These are phyloP conservation scores for Apiotrichum mycotoxinovorans DNA, from an alignment of 1,284 basidiomycete genomes.

Conservation along the genomic window DNA sequence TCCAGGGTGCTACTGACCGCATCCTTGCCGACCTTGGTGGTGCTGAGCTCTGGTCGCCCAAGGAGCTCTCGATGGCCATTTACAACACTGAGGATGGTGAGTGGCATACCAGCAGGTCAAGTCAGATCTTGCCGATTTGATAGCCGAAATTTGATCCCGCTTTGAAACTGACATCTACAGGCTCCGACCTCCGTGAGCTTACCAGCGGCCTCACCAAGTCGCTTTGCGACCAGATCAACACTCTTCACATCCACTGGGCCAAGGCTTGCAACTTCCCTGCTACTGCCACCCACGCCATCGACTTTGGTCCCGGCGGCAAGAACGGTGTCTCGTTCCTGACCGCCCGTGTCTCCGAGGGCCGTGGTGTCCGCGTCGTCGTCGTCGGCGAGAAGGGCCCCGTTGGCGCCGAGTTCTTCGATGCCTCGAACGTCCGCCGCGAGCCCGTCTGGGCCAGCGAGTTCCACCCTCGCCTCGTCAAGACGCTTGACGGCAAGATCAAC, in stretches of 20 bases:
- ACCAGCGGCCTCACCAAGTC: constrained; percentile 69
- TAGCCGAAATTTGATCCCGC: constrained; percentile 14
- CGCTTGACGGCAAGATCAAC: constrained; percentile 82
- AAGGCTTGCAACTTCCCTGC: constrained; percentile 84
- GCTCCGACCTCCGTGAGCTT: constrained; percentile 70
- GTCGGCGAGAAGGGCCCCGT: constrained; percentile 81
- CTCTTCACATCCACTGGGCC: constrained; percentile 85
- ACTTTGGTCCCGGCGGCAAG: constrained; percentile 92
- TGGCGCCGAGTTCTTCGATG: constrained; percentile 76
- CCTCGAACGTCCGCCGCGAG: constrained; percentile 67
- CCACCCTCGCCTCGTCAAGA: constrained; percentile 79
- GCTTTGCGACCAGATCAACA: constrained; percentile 90
- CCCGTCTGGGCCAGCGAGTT: constrained; percentile 88
- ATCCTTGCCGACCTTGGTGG: constrained; percentile 68
- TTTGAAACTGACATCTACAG: constrained; percentile 50
- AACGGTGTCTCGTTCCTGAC: constrained; percentile 91
- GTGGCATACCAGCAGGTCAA: constrained; percentile 26
- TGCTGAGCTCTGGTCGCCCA: constrained; percentile 74
- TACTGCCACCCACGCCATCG: constrained; percentile 86
- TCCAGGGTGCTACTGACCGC: constrained; percentile 71
- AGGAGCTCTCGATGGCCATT: constrained; percentile 76
- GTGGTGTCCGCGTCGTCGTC: constrained; percentile 83
- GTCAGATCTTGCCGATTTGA: constrained; percentile 15
- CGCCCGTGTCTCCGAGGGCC: constrained; percentile 83
- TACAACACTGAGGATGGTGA: constrained; percentile 87